phyloP scores from a whole-genome alignment of 352 stramenopile species.

The Globisporangium barbulae region DNA sequence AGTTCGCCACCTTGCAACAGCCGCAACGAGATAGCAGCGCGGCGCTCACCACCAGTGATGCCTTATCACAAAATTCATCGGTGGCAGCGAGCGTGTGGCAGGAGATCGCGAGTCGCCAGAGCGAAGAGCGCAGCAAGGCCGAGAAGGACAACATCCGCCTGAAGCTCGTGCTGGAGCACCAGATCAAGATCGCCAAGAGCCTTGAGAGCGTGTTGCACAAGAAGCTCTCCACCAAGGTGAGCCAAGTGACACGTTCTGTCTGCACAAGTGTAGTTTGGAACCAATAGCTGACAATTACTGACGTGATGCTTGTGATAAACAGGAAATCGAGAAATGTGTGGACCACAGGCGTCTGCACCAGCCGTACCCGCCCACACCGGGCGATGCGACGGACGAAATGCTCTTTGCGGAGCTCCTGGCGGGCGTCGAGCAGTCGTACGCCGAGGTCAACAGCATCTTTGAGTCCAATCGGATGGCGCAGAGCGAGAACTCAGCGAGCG shows the following conservation, averaged over 20 bases:
- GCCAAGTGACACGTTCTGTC: not conserved
- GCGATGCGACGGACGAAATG: constrained; percentile 23
- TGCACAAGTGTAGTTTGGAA: not conserved
- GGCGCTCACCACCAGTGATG: not conserved
- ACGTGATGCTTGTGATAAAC: not conserved
- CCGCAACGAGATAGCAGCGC: not conserved
- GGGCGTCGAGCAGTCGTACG: constrained; percentile 32
- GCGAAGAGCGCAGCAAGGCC: constrained; percentile 21
- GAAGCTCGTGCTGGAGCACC: constrained; percentile 19
- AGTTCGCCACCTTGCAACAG: too few relatives aligned
- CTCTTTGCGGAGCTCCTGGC: constrained; percentile 35
- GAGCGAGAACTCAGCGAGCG: constrained; percentile 29
- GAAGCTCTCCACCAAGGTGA: constrained; percentile 15
- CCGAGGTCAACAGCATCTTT: constrained; percentile 37
- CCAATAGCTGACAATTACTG: not conserved
- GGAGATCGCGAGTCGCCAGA: constrained; percentile 36
- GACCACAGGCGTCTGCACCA: constrained; percentile 3
- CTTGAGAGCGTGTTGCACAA: constrained; percentile 16
- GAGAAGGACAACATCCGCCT: constrained; percentile 22
- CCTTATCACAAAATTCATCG: not conserved
- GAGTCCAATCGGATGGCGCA: constrained; percentile 22
- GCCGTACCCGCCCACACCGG: constrained; percentile 23
- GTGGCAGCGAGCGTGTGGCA: constrained; percentile 26
- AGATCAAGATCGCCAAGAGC: constrained; percentile 23
- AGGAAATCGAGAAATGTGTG: constrained; percentile 18